These are phyloP conservation scores for Fusarium domesticum DNA, from an alignment of 2,329 filamentous ascomycete genomes.

Conservation along the genomic window DNA sequence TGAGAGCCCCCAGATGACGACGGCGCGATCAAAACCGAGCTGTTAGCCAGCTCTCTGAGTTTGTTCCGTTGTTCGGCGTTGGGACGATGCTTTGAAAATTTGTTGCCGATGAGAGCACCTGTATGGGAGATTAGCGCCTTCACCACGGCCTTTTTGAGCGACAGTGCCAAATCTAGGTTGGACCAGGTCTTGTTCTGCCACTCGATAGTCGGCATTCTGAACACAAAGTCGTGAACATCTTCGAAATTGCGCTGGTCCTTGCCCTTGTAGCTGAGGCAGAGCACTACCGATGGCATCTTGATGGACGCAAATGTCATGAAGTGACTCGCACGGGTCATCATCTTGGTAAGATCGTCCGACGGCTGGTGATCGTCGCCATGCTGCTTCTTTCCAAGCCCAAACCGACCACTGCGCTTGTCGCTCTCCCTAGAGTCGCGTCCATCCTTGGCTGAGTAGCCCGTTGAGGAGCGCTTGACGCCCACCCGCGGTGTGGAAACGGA, in stretches of 20 bases:
- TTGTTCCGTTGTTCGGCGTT: conserved; percentile 74
- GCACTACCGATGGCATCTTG: conserved; percentile 89
- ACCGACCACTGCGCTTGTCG: conserved; percentile 53
- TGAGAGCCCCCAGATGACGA: conserved; percentile 38
- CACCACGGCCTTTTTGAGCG: conserved; percentile 91
- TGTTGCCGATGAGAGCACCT: conserved; percentile 95
- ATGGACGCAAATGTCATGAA: conserved; percentile 98
- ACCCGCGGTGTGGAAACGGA: conserved; percentile 42
- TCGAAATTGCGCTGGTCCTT: conserved; percentile 93
- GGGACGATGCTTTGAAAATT: conserved; percentile 85
- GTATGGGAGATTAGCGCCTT: conserved; percentile 92
- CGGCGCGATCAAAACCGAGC: conserved; percentile 60
- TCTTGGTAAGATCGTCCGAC: conserved; percentile 89
- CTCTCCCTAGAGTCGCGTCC: conserved; percentile 35
- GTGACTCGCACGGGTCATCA: conserved; percentile 91
- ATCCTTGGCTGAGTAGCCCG: conserved; percentile 43
- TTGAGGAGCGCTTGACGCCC: conserved; percentile 44
- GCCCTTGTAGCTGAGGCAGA: conserved; percentile 95
- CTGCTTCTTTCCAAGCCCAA: conserved; percentile 51
- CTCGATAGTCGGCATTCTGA: conserved; percentile 88
- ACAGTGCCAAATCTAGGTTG: conserved; percentile 88
- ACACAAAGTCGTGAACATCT: conserved; percentile 96
- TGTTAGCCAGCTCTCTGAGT: conserved; percentile 80
- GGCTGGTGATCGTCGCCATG: conserved; percentile 55
- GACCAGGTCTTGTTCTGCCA: conserved; percentile 99